Evolutionary conservation across 805 yeast genomes (phyloP).

Genomic region (Candida argentea): DNA sequence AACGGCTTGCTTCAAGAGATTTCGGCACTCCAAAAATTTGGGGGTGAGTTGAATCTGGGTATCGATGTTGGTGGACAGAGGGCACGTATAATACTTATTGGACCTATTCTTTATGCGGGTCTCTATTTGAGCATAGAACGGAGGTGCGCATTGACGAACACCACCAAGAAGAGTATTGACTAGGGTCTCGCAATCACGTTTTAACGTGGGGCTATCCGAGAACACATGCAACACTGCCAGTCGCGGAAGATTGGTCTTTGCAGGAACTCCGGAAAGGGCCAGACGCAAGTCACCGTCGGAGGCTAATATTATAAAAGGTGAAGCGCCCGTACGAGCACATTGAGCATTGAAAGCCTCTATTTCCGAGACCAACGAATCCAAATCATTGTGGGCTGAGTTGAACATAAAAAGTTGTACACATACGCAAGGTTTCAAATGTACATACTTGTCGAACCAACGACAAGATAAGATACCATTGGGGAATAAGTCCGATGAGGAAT

Average conservation of each 20-base stretch:
- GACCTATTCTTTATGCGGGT: constrained; percentile 21
- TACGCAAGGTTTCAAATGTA: constrained; percentile 21
- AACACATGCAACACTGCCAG: constrained; percentile 17
- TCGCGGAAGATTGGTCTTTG: constrained; percentile 19
- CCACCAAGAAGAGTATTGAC: constrained; percentile 20
- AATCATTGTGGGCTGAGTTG: constrained; percentile 4
- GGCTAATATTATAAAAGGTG: constrained; percentile 16
- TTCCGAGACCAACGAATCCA: constrained; percentile 5
- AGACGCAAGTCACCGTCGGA: constrained; percentile 13
- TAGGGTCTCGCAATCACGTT: constrained; percentile 21
- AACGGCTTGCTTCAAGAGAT: constrained; percentile 25
- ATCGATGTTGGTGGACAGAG: constrained; percentile 14
- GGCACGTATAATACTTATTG: constrained; percentile 27
- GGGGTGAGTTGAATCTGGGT: constrained; percentile 25
- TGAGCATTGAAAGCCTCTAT: constrained; percentile 9
- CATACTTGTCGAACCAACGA: constrained; percentile 28
- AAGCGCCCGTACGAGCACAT: constrained; percentile 6
- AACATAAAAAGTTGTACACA: constrained; percentile 13
- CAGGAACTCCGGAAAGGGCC: constrained; percentile 16
- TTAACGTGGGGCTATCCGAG: constrained; percentile 6
- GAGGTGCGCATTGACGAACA: constrained; percentile 17
- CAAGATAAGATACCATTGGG: constrained; percentile 20
- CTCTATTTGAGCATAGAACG: constrained; percentile 25
- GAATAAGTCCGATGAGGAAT: constrained; percentile 17
- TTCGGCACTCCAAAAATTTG: constrained; percentile 26